phyloP scores from a whole-genome alignment of 176 grass and related monocot genomes.

The Oryza brachyantha region DNA sequence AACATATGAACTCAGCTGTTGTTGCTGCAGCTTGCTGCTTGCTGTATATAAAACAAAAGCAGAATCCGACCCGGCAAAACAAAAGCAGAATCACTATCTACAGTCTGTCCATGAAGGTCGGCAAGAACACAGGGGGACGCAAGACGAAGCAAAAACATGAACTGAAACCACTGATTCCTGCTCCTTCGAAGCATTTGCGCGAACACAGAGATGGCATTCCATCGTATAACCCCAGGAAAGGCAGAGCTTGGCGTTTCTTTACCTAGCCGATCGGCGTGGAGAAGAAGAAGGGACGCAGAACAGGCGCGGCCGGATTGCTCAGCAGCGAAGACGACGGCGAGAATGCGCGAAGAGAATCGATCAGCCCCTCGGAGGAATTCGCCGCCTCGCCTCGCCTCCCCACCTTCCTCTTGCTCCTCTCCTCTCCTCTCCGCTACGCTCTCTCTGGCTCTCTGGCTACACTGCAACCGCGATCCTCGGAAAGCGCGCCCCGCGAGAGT shows the following conservation, averaged over 20 bases:
- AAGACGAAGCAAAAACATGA: background rate
- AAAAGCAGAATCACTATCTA: background rate
- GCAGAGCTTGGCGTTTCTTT: too few species aligned
- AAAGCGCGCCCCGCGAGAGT: background rate
- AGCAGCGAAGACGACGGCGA: too few species aligned
- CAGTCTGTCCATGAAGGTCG: background rate
- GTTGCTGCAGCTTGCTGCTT: background rate
- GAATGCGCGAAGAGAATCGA: too few species aligned
- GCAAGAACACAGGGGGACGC: background rate
- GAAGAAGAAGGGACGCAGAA: too few species aligned
- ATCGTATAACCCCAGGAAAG: too few species aligned
- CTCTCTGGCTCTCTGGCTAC: too few species aligned
- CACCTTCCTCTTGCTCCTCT: background rate
- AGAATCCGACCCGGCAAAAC: background rate
- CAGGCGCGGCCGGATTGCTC: too few species aligned
- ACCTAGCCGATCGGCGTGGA: too few species aligned
- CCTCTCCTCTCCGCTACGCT: background rate
- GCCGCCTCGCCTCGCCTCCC: background rate
- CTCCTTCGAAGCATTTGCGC: too few species aligned
- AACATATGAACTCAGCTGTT: background rate
- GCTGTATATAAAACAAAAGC: background rate
- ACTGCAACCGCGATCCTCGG: background rate
- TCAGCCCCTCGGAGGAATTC: background rate
- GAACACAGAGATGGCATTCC: too few species aligned
- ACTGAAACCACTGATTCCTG: background rate